Base-by-base conservation (phyloP, 2,329 filamentous ascomycete genomes). In the Aspergillus piperis region DNA sequence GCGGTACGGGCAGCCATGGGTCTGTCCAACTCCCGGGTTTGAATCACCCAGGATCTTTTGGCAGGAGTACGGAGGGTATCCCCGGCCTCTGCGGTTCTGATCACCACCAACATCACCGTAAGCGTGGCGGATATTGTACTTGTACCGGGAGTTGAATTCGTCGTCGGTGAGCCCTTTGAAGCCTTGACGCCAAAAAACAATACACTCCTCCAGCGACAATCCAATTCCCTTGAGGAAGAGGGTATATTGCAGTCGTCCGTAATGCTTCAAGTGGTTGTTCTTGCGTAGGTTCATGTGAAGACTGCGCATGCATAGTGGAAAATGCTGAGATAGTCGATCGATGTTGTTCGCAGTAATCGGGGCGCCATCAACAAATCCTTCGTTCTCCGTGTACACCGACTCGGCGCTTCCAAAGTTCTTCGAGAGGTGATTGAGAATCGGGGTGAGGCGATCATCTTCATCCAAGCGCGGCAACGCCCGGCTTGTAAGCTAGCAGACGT, bases 101-200 rank as follows among this genome's bases (percentile, higher is more conserved):
- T 98, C 94, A 60, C 94, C 94, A 57, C 95, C 95, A 0, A 98
- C 95, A 70, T 98, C 94, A 66, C 95, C 95, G 75, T 98, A 99
- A 0, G 83, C 78, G 82, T 99, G 94, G n/a, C 93, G 90, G 60
- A 98, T 86, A 74, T 99, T 98, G 83, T 99, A 99, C 48, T 90
- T 86, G 79, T 99, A 98, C 73, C 97, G 92, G 73, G 97, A 98
- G 78, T 96, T 96, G 84, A 98, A 99, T 38, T 89, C 89, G 70
- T 98, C 94, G 71, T 98, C 95, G 0, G 91, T 93, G 65, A 96
- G 87, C 66, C 92, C 90, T 73, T 87, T 88, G 84, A 99, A 98
- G 27, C 85, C 83, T 63, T 87, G 85, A 10, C 95, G 88, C 95
- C 95, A 99, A 81, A 99, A 99, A 11, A 92, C 69, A 23, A 99